Evolutionary conservation across 148 eudicot genomes (phyloP).

Genomic region (Polygonum aviculare): DNA sequence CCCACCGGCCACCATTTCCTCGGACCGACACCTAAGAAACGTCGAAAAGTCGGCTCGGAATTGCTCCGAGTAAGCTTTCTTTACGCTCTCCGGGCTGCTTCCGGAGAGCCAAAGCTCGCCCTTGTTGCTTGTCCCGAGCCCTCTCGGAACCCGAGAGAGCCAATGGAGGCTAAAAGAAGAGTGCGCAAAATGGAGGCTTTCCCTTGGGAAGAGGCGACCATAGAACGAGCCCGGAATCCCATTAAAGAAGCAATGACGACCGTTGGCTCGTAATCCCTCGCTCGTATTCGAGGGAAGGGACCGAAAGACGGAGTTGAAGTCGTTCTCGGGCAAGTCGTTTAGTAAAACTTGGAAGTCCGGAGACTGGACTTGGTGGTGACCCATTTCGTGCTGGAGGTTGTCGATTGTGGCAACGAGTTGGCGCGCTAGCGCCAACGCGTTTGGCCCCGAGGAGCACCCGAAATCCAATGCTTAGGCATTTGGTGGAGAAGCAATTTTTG

Average conservation of each 20-base stretch:
- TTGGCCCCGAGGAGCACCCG: neutral
- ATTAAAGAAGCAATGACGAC: no score
- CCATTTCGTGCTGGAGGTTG: neutral
- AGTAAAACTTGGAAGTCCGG: neutral
- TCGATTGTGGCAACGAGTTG: neutral
- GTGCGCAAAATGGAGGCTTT: conserved; percentile 54
- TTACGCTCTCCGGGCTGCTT: neutral
- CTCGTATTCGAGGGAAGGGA: neutral
- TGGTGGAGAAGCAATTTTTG: neutral
- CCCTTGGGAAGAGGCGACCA: conserved; percentile 41
- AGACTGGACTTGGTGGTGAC: neutral
- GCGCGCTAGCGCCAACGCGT: neutral
- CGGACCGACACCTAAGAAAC: neutral
- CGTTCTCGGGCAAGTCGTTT: neutral
- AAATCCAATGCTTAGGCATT: neutral
- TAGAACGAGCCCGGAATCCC: conserved; percentile 65
- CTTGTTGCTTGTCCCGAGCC: neutral
- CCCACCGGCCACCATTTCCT: neutral
- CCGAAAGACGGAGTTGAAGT: neutral
- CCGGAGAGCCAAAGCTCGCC: neutral
- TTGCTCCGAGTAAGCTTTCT: neutral
- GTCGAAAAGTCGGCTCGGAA: neutral
- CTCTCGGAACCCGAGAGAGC: conserved; percentile 46
- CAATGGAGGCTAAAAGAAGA: conserved; percentile 65
- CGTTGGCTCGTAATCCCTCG: no score